A percentile compares a stretch with the other conserved stretches of the same genome.
These are phyloP conservation scores for Pistacia atlantica DNA, from an alignment of 345 rosid genomes.

Conservation along the genomic window DNA sequence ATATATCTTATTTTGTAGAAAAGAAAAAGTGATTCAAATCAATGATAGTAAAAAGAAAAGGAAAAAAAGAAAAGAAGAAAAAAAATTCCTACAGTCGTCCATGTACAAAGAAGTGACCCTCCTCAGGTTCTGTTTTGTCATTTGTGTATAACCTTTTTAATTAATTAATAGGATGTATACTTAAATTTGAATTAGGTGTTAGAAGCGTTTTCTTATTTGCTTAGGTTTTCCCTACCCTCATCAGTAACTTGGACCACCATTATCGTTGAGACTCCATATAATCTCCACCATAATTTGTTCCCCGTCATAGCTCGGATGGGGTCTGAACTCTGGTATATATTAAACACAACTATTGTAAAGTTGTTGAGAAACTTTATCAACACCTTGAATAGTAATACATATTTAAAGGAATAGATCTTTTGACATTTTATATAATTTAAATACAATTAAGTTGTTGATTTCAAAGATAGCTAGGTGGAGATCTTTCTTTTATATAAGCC, in stretches of 20 bases:
- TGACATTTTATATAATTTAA: no score
- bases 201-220: slow-evolving; percentile 10
- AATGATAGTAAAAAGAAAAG: background rate
- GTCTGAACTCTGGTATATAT: slow-evolving; percentile 22
- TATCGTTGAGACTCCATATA: slow-evolving; percentile 22
- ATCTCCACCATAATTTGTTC: slow-evolving; percentile 36
- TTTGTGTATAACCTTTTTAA: background rate
- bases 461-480: no score
- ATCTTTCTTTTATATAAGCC: no score
- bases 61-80: background rate
- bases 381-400: background rate
- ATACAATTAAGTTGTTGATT: no score
- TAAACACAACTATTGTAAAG: slow-evolving; percentile 7
- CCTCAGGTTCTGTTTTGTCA: slow-evolving; percentile 12
- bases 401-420: no score
- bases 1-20: slow-evolving; percentile 21
- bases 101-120: slow-evolving; percentile 21
- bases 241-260: slow-evolving; percentile 42
- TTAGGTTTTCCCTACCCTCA: slow-evolving; percentile 24
- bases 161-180: background rate
- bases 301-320: slow-evolving; percentile 35
- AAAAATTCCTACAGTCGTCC: background rate
- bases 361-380: background rate
- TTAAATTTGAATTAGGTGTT: slow-evolving; percentile 8
- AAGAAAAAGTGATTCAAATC: slow-evolving; percentile 20